phyloP scores from a whole-genome alignment of 2,329 filamentous ascomycete genomes.

The Colletotrichum spinosum region DNA sequence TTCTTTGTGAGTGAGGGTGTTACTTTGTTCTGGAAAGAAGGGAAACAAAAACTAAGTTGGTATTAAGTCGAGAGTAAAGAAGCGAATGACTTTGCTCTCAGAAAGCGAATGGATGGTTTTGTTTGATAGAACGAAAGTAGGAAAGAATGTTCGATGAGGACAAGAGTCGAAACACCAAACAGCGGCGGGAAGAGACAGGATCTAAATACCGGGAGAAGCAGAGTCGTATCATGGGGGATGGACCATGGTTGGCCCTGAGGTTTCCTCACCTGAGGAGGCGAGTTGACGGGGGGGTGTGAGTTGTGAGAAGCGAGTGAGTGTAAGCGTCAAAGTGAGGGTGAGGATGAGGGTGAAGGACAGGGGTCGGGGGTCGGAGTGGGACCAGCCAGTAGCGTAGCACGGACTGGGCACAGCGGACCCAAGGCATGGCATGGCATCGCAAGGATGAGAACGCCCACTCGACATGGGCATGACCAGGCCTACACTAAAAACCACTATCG shows the following conservation, averaged over 20 bases:
- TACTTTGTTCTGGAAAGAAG: constrained; percentile 27
- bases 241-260: constrained; percentile 28
- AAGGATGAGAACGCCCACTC: constrained; percentile 27
- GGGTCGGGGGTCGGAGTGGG: constrained; percentile 27
- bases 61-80: constrained; percentile 52
- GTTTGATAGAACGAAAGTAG: constrained; percentile 44
- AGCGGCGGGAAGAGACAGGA: constrained; percentile 28
- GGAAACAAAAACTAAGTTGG: constrained; percentile 33
- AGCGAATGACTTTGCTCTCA: constrained; percentile 68
- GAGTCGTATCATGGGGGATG: constrained; percentile 15
- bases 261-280: constrained; percentile 31
- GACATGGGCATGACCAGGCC: constrained; percentile 16
- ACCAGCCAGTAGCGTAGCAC: constrained; percentile 15
- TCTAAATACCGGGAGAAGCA: constrained; percentile 37
- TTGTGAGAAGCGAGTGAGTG: no score
- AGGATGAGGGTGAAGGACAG: constrained; percentile 16
- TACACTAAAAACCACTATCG: not conserved
- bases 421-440: constrained; percentile 14
- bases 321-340: not conserved
- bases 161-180: constrained; percentile 35
- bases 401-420: constrained; percentile 28
- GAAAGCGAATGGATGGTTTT: constrained; percentile 47
- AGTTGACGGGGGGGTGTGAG: constrained; percentile 9
- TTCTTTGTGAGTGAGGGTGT: constrained; percentile 30
- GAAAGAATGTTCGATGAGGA: constrained; percentile 40